Evolutionary conservation across 2,329 filamentous ascomycete genomes (phyloP).

Genomic region (Alternaria sp.): DNA sequence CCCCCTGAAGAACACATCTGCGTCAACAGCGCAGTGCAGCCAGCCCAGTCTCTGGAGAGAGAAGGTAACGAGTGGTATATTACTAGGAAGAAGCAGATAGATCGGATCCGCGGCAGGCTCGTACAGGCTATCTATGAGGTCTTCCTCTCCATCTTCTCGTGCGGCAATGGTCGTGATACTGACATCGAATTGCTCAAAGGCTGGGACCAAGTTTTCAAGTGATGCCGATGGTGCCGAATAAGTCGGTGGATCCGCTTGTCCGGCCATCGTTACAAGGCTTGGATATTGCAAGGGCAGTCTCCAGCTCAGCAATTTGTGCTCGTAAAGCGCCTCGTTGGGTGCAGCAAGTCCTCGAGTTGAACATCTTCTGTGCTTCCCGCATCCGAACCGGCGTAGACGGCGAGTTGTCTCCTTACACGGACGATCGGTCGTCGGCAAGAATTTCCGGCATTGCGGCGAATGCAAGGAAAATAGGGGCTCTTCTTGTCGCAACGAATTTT

Average conservation of each 20-base stretch:
- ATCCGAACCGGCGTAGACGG: slow-evolving; percentile 17
- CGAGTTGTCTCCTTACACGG: slow-evolving; percentile 23
- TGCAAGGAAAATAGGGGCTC: slow-evolving; percentile 19
- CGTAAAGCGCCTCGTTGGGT: slow-evolving; percentile 19
- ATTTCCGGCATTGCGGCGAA: slow-evolving; percentile 21
- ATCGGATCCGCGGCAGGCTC: slow-evolving; percentile 23
- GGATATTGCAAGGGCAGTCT: slow-evolving; percentile 21
- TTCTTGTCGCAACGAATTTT: slow-evolving; percentile 28
- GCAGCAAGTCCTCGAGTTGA: slow-evolving; percentile 17
- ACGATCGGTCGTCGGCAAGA: slow-evolving; percentile 22
- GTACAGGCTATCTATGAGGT: slow-evolving; percentile 18
- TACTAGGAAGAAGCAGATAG: slow-evolving; percentile 21
- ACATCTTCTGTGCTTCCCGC: slow-evolving; percentile 6
- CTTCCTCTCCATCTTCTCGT: slow-evolving; percentile 11
- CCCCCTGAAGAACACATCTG: slow-evolving; percentile 15
- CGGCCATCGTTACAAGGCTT: slow-evolving; percentile 25
- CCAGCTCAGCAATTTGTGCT: slow-evolving; percentile 24
- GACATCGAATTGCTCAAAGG: slow-evolving; percentile 26
- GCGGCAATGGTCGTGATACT: slow-evolving; percentile 11
- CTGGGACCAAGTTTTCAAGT: slow-evolving; percentile 22
- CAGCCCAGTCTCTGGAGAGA: slow-evolving; percentile 23
- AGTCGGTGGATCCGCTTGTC: slow-evolving; percentile 16
- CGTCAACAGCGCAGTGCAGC: slow-evolving; percentile 22
- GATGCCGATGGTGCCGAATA: slow-evolving; percentile 12
- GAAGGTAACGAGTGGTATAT: slow-evolving; percentile 14